Conservation (phyloP, 2,329 filamentous ascomycete genomes). For the Triangularia verruculosa region DNA sequence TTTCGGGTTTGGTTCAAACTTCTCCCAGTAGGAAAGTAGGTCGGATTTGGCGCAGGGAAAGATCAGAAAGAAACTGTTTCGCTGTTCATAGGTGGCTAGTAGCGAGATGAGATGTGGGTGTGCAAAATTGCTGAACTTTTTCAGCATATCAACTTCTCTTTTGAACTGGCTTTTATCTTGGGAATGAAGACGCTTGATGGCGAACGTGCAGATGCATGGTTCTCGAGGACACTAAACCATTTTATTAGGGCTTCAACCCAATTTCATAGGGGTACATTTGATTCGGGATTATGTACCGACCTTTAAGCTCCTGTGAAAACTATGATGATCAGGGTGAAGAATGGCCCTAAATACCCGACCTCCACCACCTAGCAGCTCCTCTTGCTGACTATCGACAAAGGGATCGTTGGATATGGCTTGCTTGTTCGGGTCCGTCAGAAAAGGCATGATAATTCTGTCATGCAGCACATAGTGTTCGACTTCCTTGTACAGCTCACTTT, state of each 20-base stretch:
- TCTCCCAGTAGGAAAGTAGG: neutral
- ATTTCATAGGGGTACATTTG: neutral
- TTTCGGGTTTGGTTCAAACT: neutral
- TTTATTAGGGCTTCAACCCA: neutral
- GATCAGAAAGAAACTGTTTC: neutral
- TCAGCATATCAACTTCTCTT: neutral
- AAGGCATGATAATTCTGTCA: neutral
- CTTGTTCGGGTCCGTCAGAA: neutral
- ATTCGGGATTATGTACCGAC: neutral
- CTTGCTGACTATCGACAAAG: neutral
- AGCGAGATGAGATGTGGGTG: neutral
- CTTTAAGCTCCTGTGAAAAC: neutral
- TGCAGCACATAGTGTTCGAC: neutral
- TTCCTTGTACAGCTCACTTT: neutral
- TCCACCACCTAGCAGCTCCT: neutral
- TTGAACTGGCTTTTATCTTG: neutral
- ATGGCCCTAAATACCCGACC: neutral
- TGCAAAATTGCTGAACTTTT: neutral
- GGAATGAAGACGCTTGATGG: neutral
- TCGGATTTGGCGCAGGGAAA: neutral
- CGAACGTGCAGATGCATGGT: neutral
- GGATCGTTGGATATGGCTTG: neutral
- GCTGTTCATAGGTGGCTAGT: neutral
- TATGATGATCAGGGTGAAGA: neutral
- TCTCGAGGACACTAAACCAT: neutral